Base-by-base conservation (phyloP, 1,284 basidiomycete species). In the Polyporus tsugae region DNA sequence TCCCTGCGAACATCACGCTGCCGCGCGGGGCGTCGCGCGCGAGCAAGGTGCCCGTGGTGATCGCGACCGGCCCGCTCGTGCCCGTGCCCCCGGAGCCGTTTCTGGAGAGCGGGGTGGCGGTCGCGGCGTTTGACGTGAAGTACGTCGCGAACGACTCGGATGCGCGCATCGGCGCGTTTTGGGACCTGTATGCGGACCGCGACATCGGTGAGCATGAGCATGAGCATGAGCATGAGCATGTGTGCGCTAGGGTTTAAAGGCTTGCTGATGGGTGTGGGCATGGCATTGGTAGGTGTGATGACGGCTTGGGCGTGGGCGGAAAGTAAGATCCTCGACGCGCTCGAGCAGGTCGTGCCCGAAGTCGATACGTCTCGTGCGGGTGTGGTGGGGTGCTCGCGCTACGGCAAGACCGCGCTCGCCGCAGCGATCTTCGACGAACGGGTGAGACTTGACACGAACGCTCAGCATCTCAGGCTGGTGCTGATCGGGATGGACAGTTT, bases 251-350 rank as follows among this genome's bases (percentile, higher is more conserved):
- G 29, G 29, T 29, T 29, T 29, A 29, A 29, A 29, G 10, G 19
- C 61, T 52, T 17, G 41, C 39, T 10, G 33, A 25, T 19, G 44
- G 36, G 55, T n/a, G n/a, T 39, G 29, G 29, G 15, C 9, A 39
- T 38, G 15, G 35, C 9, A 39, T 38, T 7, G 35, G 38, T 6
- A 71, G 70, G 70, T 13, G 63, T 64, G 38, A 60, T 71, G 62
- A 68, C 64, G 29, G 70, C 66, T 5, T 71, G 70, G 70, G 70
- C 70, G 2, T 71, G 70, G 70, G 66, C 66, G 6, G 60, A 71
- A 19, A 67, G 68, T 17, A 49, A 64, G 9, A 71, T 71, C 38
- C 52, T 71, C 10, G 70, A 71, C 46, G 70, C 70, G 17, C 63
- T 71, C 39, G 67, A 64, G 15, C 64, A 68, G 38, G 67, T 68